These are phyloP conservation scores for Thamnidium elegans DNA, from an alignment of 192 early-diverging fungal species.

Conservation along the genomic window DNA sequence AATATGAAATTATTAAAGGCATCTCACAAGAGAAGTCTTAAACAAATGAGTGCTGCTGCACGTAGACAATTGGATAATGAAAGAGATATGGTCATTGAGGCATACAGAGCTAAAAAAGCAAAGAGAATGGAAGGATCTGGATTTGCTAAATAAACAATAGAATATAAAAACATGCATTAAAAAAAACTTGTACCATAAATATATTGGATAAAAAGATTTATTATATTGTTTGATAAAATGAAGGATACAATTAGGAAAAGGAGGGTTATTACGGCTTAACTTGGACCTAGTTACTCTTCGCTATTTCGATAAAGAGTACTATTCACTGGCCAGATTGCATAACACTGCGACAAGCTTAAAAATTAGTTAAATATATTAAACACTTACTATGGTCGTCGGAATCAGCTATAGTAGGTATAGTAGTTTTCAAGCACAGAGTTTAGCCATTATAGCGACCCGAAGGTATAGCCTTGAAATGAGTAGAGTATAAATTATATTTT, in stretches of 20 bases:
- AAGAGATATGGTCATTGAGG: slow-evolving; percentile 47
- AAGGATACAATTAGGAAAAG: background rate
- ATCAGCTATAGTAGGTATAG: too few relatives aligned
- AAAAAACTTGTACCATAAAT: background rate
- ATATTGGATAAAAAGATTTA: background rate
- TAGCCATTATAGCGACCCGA: too few relatives aligned
- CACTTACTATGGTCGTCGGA: too few relatives aligned
- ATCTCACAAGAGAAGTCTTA: slow-evolving; percentile 35
- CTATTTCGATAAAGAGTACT: too few relatives aligned
- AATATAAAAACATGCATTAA: background rate
- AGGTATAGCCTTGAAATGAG: too few relatives aligned
- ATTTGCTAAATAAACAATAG: slow-evolving; percentile 7
- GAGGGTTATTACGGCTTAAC: too few relatives aligned
- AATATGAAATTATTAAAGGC: slow-evolving; percentile 42
- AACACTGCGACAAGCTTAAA: too few relatives aligned
- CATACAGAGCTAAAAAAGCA: slow-evolving; percentile 52
- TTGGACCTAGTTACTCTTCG: too few relatives aligned
- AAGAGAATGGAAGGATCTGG: slow-evolving; percentile 33
- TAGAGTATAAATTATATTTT: too few relatives aligned
- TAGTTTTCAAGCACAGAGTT: too few relatives aligned
- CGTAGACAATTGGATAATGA: slow-evolving; percentile 48
- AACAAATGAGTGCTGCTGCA: slow-evolving; percentile 45
- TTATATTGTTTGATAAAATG: background rate
- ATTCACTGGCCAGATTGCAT: too few relatives aligned
- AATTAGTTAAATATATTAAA: too few relatives aligned